Evolutionary conservation across 1,284 basidiomycete genomes (phyloP).

Genomic region (Rugosomyces carneus): DNA sequence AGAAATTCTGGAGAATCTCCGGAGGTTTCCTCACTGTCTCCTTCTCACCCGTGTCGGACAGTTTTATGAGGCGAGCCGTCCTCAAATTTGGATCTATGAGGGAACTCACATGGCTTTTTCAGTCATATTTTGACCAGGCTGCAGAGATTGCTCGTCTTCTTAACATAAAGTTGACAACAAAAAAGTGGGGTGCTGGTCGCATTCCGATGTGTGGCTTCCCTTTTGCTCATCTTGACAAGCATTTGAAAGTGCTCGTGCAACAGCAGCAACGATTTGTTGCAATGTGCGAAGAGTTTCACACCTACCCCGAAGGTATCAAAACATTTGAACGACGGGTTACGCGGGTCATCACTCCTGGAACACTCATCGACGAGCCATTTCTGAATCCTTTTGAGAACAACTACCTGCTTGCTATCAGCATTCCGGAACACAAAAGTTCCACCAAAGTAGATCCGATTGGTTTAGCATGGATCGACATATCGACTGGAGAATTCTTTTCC

Average conservation of each 20-base stretch:
- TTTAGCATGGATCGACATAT: conserved; percentile 92
- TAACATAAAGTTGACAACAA: conserved; percentile 74
- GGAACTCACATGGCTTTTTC: conserved; percentile 6
- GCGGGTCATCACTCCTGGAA: conserved; percentile 87
- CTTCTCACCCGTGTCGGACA: conserved; percentile 88
- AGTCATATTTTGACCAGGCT: conserved; percentile 93
- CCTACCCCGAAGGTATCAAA: conserved; percentile 38
- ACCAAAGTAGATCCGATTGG: conserved; percentile 33
- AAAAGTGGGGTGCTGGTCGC: conserved; percentile 62
- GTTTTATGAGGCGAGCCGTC: conserved; percentile 79
- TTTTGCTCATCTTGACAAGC: conserved; percentile 75
- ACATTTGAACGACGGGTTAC: conserved; percentile 75
- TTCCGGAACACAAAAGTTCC: conserved; percentile 8
- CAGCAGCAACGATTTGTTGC: conserved; percentile 81
- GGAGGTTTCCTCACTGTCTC: conserved; percentile 81
- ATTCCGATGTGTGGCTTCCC: conserved; percentile 90
- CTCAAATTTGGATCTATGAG: conserved; percentile 1
- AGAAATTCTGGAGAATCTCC: conserved; percentile 67
- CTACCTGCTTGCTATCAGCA: conserved; percentile 71
- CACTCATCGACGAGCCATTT: conserved; percentile 86
- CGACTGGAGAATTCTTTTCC: conserved; percentile 90
- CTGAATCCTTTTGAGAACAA: conserved; percentile 82
- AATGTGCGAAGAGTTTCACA: conserved; percentile 85
- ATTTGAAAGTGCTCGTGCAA: conserved; percentile 82
- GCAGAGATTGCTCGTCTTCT: conserved; percentile 69